Percentiles rank a stretch among this genome's conserved stretches.
Evolutionary conservation across 139 green algal species (phyloP).

Genomic region (Auxenochlorella pyrenoidosa): DNA sequence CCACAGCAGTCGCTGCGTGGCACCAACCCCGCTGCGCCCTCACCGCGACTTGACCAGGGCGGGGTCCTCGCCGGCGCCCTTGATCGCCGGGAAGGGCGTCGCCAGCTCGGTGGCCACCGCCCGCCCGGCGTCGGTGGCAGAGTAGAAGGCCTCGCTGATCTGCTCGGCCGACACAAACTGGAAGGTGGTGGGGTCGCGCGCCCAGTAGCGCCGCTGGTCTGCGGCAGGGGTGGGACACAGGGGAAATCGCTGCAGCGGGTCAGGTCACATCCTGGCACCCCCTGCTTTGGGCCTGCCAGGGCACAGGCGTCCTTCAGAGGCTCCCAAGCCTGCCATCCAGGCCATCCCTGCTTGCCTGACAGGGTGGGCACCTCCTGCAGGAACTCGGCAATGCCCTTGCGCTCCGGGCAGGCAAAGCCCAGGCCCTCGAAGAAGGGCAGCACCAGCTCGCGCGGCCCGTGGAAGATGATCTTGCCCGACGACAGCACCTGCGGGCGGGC

Average conservation of each 20-base stretch:
- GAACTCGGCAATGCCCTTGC: slow-evolving; percentile 71
- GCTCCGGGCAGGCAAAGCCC: slow-evolving; percentile 67
- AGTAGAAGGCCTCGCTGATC: slow-evolving; percentile 46
- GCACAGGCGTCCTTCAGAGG: no score
- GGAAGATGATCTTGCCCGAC: slow-evolving; percentile 60
- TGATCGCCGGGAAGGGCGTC: not conserved
- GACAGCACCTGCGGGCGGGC: not conserved
- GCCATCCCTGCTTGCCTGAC: slow-evolving; percentile 53
- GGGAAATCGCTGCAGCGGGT: no score
- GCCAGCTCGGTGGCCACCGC: slow-evolving; percentile 1
- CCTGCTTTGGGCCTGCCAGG: no score
- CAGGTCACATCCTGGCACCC: no score
- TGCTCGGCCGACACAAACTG: slow-evolving; percentile 29
- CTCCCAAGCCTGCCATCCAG: no score
- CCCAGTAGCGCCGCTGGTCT: slow-evolving; percentile 46
- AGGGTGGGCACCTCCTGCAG: slow-evolving; percentile 71
- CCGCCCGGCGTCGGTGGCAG: not conserved
- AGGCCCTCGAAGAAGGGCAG: slow-evolving; percentile 64
- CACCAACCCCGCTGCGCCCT: not conserved
- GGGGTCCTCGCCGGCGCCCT: not conserved
- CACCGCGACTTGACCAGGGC: not conserved
- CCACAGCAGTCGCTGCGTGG: no score
- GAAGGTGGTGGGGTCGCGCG: not conserved
- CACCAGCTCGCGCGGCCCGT: slow-evolving; percentile 52
- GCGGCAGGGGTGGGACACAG: no score